These are phyloP conservation scores for Babesia caballi DNA, from an alignment of 169 alveolate genomes.

Conservation along the genomic window DNA sequence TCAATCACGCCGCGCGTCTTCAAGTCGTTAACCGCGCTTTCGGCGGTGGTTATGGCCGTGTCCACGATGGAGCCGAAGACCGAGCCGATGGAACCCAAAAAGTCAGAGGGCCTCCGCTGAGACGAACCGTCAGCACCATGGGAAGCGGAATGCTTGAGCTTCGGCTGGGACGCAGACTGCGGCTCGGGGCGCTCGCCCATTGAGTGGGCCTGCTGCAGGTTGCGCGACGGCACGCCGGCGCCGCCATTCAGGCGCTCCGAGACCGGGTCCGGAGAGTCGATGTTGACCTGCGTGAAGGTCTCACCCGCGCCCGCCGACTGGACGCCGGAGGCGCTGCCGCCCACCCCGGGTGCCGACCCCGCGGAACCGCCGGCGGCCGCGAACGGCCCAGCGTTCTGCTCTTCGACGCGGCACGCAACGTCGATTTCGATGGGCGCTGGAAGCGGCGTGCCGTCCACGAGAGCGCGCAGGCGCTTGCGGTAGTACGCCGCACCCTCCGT, in stretches of 20 bases:
- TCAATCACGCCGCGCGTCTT: constrained; percentile 43
- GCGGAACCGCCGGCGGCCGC: background rate
- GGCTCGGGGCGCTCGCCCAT: background rate
- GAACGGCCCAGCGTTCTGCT: constrained; percentile 8
- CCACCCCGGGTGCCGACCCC: background rate
- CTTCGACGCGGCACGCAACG: constrained; percentile 46
- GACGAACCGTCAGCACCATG: background rate
- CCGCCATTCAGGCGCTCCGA: background rate
- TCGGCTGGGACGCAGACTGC: background rate
- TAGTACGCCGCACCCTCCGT: constrained; percentile 79
- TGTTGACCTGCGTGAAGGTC: background rate
- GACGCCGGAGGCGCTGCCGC: background rate
- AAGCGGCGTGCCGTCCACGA: constrained; percentile 53
- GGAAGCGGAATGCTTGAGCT: background rate
- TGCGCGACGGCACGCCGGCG: background rate
- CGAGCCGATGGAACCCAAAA: constrained; percentile 33
- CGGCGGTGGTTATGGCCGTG: constrained; percentile 51
- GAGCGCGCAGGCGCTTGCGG: constrained; percentile 57
- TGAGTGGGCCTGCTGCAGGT: background rate
- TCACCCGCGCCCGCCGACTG: background rate
- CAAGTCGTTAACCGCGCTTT: constrained; percentile 42
- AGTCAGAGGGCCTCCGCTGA: background rate
- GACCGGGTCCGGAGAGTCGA: background rate
- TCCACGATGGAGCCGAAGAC: constrained; percentile 48
- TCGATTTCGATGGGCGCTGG: constrained; percentile 55